Evolutionary conservation across 495 filamentous ascomycete species (phyloP).

Genomic region (Glarea lozoyensis): DNA sequence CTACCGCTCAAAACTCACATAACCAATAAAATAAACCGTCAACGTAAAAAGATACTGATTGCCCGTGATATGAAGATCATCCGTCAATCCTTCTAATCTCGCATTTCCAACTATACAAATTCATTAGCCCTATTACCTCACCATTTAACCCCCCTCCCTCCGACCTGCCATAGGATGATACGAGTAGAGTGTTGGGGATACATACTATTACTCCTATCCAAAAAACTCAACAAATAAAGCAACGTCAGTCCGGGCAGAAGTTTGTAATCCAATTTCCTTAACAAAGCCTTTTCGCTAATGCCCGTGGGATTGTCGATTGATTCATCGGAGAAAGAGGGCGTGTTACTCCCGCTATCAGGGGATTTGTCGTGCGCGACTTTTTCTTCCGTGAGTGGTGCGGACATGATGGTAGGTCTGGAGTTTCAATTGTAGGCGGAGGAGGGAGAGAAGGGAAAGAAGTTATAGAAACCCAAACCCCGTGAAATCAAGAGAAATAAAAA

Average conservation of each 20-base stretch:
- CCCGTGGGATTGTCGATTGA: constrained; percentile 18
- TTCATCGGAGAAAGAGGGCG: constrained; percentile 15
- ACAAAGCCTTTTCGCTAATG: constrained; percentile 51
- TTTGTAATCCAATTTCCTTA: constrained; percentile 56
- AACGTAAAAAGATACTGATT: constrained; percentile 65
- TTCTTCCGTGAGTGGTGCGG: not conserved
- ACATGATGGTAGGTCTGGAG: not conserved
- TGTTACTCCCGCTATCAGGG: constrained; percentile 7
- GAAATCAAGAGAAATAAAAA: too few species aligned
- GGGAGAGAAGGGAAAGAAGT: too few species aligned
- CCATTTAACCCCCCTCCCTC: too few species aligned
- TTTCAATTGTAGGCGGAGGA: too few species aligned
- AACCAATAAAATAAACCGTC: constrained; percentile 70
- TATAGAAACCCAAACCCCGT: too few species aligned
- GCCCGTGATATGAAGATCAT: constrained; percentile 57
- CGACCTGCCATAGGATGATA: not conserved
- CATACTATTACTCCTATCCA: constrained; percentile 66
- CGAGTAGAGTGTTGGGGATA: not conserved
- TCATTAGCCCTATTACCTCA: constrained; percentile 4
- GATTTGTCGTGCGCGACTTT: constrained; percentile 5
- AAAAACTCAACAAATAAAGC: constrained; percentile 63
- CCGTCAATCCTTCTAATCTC: constrained; percentile 51
- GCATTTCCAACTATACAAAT: constrained; percentile 35
- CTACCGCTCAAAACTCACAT: constrained; percentile 45
- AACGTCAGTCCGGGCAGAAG: constrained; percentile 60